Conservation (phyloP, 306 rosid genomes). For the Senna tora region DNA sequence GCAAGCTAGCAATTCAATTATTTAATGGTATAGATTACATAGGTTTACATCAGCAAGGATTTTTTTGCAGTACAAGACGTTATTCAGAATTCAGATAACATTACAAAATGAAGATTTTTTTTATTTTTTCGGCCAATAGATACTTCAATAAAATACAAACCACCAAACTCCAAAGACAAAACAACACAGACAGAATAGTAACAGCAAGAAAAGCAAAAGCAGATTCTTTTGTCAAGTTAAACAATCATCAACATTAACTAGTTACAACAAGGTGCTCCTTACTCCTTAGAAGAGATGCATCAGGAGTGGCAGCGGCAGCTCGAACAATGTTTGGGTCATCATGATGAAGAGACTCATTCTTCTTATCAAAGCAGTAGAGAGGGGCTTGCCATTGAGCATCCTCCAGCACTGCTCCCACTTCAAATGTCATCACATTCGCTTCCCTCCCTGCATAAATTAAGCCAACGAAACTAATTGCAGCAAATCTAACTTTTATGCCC, state of each 20-base stretch:
- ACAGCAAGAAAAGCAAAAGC: neutral
- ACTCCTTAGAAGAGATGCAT: slow-evolving; percentile 8
- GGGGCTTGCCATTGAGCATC: slow-evolving; percentile 93
- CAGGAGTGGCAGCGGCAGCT: neutral
- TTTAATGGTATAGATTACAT: slow-evolving; percentile 13
- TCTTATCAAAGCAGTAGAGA: slow-evolving; percentile 51
- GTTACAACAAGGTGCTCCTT: neutral
- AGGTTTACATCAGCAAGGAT: slow-evolving; percentile 21
- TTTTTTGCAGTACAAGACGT: slow-evolving; percentile 42
- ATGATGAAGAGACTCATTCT: neutral
- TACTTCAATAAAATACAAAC: neutral
- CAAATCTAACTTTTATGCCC: too few species aligned
- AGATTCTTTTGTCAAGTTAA: neutral
- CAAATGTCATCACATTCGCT: slow-evolving; percentile 87
- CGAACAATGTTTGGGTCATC: neutral
- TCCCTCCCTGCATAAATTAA: slow-evolving; percentile 7
- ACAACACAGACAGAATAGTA: neutral
- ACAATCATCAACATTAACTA: neutral
- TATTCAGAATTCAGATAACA: slow-evolving; percentile 11
- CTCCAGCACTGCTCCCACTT: slow-evolving; percentile 82
- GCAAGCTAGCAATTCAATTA: neutral
- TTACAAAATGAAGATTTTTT: slow-evolving; percentile 12
- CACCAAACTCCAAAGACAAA: neutral
- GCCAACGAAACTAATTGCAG: neutral
- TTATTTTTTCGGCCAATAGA: neutral